Conservation (phyloP, 441 rosid genomes). For the Gossypium davidsonii region DNA sequence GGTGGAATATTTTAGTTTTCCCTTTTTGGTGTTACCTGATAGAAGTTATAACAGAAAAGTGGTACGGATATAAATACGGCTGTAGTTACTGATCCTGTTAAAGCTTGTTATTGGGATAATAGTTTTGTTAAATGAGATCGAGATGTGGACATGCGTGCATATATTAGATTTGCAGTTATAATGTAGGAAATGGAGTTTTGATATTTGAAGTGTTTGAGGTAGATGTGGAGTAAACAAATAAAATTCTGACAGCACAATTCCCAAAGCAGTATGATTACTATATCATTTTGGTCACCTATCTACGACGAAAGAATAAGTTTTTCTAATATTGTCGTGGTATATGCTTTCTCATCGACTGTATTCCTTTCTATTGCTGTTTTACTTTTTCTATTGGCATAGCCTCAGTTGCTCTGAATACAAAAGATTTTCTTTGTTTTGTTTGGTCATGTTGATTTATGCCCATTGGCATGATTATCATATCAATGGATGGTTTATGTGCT, state of each 20-base stretch:
- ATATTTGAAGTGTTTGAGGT: neutral
- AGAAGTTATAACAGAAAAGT: neutral
- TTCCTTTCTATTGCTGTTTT: neutral
- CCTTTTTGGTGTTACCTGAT: neutral
- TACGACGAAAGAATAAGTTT: neutral
- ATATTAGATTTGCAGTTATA: neutral
- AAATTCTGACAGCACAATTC: neutral
- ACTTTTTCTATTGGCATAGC: neutral
- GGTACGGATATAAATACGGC: neutral
- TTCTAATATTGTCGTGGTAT: neutral
- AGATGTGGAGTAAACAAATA: neutral
- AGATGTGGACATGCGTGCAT: neutral
- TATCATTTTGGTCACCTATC: neutral
- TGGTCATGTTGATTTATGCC: neutral
- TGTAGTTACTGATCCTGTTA: neutral
- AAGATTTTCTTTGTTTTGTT: neutral
- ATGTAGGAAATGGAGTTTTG: neutral
- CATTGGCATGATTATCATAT: neutral
- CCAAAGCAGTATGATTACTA: neutral
- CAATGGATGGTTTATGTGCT: neutral
- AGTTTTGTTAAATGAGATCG: neutral
- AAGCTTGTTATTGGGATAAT: neutral
- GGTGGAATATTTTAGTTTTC: neutral
- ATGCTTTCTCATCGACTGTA: neutral
- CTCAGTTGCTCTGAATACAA: neutral